Conservation (phyloP, 345 rosid species). For the Nephelium lappaceum region DNA sequence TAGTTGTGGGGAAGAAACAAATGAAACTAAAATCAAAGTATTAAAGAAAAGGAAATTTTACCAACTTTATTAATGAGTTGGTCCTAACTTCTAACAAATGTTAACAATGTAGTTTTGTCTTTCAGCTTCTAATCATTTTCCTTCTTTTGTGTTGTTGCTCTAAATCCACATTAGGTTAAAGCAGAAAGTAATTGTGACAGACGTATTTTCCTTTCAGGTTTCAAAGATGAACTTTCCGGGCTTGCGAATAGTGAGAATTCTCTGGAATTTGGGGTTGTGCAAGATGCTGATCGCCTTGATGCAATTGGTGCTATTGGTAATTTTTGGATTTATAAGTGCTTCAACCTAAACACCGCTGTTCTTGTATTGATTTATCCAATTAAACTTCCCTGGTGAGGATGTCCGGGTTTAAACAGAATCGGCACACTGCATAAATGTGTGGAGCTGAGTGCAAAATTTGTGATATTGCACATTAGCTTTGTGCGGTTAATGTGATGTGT, state of each 20-base stretch:
- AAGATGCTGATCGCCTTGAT: conserved; percentile 96
- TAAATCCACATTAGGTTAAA: background rate
- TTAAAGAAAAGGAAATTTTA: no score
- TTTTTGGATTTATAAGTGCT: conserved; percentile 2
- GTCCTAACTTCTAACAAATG: no score
- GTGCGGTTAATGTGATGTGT: background rate
- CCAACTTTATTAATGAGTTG: no score
- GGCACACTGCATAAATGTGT: background rate
- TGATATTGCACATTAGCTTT: background rate
- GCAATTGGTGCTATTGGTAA: conserved; percentile 90
- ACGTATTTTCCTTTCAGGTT: conserved; percentile 50
- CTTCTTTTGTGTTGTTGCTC: background rate
- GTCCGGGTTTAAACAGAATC: background rate
- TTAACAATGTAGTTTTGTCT: background rate
- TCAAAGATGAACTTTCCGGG: conserved; percentile 72
- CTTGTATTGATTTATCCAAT: background rate
- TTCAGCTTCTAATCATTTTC: background rate
- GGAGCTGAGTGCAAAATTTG: background rate
- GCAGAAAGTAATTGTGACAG: background rate
- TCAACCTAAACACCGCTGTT: background rate
- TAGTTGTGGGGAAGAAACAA: no score
- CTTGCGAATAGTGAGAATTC: conserved; percentile 36
- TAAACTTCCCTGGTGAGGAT: background rate
- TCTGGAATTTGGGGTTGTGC: conserved; percentile 83
- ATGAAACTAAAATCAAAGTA: no score